Evolutionary conservation across 768 basidiomycete genomes (phyloP), one percentile per base, ranked within the genome.

Genomic region (Lactifluus piperatus): DNA sequence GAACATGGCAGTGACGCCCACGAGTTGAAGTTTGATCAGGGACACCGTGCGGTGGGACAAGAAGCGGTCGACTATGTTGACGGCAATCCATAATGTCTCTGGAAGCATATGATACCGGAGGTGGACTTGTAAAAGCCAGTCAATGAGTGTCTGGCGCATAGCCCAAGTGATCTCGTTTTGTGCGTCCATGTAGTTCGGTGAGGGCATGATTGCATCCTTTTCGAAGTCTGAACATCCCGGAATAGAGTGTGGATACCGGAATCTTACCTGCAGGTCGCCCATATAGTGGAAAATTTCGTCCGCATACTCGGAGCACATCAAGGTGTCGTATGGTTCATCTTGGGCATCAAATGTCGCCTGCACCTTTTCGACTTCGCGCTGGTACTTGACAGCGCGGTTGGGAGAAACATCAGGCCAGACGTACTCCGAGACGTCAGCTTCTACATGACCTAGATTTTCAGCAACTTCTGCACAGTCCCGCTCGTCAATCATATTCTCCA

Each of bases 1-100:
- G 77, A 98, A 98, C 89, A 99, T 94, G 49, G 97, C 95, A 0
- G 94, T 97, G 62, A 99, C 90, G 27, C 97, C 97, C 56, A 99
- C 97, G 27, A 99, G 86, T 71, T 97, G 94, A 34, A 95, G 80
- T 71, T 94, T 94, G 60, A 82, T 76, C 32, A 94, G 75, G 1
- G 89, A 86, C 62, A 94, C 84, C 50, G 83, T 80, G 13, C 92
- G 87, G 36, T 76, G 70, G 16, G 80, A 81, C 18, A 88, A 77
- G 74, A 88, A 86, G 51, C 86, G 82, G 67, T 87, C 85, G 55
- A 94, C 81, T 61, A 99, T 86, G 76, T 98, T 99, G 78, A 99
- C 81, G 43, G 95, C 91, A 67, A 98, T 98, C 97, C 97, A 99
- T 18, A 98, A 82, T 2, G 97, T 99, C 73, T 99, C 97, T 29